Conservation (phyloP, 2,329 filamentous ascomycete species). For the Grosmannia clavigera region DNA sequence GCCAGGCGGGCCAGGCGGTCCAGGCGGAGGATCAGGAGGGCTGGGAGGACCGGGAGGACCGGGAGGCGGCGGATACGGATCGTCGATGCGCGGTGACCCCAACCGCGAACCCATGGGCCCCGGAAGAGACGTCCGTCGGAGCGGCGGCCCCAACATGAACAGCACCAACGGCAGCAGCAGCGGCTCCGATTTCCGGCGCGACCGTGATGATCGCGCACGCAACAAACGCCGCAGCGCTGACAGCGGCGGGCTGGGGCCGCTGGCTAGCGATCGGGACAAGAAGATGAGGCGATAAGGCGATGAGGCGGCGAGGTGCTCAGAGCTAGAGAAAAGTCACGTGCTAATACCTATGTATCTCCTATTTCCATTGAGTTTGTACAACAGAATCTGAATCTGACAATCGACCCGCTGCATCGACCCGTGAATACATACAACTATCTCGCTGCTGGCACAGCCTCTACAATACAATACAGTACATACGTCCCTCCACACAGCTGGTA, state of each 20-base stretch:
- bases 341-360: background rate
- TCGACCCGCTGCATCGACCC: too few species aligned
- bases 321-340: background rate
- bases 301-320: background rate
- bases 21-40: background rate
- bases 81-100: constrained; percentile 4
- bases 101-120: constrained; percentile 17
- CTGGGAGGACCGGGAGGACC: background rate
- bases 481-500: background rate
- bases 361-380: too few species aligned
- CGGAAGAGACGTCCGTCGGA: constrained; percentile 18
- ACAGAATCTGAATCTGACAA: too few species aligned
- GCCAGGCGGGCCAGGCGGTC: background rate
- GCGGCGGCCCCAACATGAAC: constrained; percentile 10
- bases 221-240: constrained; percentile 38
- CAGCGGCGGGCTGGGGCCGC: constrained; percentile 32
- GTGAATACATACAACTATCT: too few species aligned
- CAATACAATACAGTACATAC: background rate
- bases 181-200: constrained; percentile 13
- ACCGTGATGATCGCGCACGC: constrained; percentile 19
- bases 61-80: background rate
- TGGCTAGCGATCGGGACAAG: constrained; percentile 40
- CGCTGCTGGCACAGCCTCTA: background rate
- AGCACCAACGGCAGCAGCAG: constrained; percentile 16
- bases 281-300: constrained; percentile 33